Conservation (phyloP, 148 eudicot species). For the Agrostemma githago region DNA sequence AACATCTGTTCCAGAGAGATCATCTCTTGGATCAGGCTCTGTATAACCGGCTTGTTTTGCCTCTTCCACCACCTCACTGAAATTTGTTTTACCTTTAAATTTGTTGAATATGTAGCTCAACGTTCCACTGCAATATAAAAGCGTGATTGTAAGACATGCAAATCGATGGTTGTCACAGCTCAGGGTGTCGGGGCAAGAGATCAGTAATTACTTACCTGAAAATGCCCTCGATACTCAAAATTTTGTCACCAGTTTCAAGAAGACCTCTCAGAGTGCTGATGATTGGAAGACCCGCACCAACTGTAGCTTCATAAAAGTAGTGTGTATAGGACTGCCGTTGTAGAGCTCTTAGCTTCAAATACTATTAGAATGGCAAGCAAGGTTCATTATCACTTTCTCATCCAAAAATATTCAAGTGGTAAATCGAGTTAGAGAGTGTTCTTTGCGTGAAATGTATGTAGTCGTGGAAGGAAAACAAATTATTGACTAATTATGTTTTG, state of each 20-base stretch:
- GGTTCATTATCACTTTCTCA: not conserved
- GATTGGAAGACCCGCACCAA: conserved; percentile 99
- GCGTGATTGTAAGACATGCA: not conserved
- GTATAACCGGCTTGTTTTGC: conserved; percentile 92
- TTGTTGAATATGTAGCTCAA: conserved; percentile 95
- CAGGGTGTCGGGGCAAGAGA: not conserved
- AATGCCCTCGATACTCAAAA: conserved; percentile 83
- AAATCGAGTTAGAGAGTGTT: not conserved
- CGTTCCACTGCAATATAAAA: conserved; percentile 69
- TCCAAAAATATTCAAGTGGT: conserved; percentile 8
- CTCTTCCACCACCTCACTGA: conserved; percentile 80
- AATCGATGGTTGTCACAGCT: not conserved
- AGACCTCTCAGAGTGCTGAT: conserved; percentile 90
- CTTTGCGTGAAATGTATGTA: too few relatives aligned
- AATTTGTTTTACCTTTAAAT: conserved; percentile 48
- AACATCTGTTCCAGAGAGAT: conserved; percentile 95
- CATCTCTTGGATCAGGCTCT: conserved; percentile 99
- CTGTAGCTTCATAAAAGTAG: conserved; percentile 98
- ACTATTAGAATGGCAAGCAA: conserved; percentile 34
- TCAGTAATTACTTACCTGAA: conserved; percentile 54
- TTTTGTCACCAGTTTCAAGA: conserved; percentile 93
- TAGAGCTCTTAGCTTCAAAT: conserved; percentile 79
- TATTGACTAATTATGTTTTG: not conserved
- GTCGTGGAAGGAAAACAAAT: too few relatives aligned
- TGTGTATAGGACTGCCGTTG: conserved; percentile 87